Evolutionary conservation across 768 basidiomycete genomes (phyloP), one percentile per base, ranked within the genome.

Genomic region (Termitomyces sp.): DNA sequence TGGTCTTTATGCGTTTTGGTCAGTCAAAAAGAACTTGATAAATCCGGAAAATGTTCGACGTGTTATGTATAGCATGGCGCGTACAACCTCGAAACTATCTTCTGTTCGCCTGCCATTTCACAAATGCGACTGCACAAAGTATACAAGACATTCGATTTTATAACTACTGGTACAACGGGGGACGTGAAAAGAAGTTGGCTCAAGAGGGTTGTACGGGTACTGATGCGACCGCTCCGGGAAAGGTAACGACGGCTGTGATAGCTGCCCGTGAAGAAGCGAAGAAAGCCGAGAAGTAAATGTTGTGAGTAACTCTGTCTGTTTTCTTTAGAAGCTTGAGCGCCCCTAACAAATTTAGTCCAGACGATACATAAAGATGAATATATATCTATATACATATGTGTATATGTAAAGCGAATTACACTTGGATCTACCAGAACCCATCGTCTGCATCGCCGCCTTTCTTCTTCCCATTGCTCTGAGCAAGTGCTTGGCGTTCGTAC

Each of bases 1-100:
- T 83, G 75, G 92, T 97, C 59, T 98, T 98, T 77, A 95, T 94
- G 89, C 91, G 95, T 17, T 95, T 95, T 64, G 93, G 93, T 93
- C 53, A 57, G 83, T 71, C 41, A 41, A 19, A 10, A 30, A 38
- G 4, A n/a, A 49, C 15, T 40, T 23, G 23, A 23, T 23, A 9
- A 19, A 14, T 35, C 21, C 8, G 23, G 7, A 8, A 50, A 1
- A 23, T 37, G 53, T 57, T 59, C 43, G 54, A 64, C 19, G 54
- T 41, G 28, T 28, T 33, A 46, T 37, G 28, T 53, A 11, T 62
- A 94, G 95, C 95, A 55, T 98, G 95, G 95, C 83, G 84, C 59
- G 95, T 98, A 42, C 86, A 94, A 63, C 96, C 96, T 8, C 86
- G 96, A 63, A 98, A 98, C 71, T 97, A 98, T 75, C 80, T 98